These are phyloP conservation scores for Candida xyloterini DNA, from an alignment of 805 yeast species.

Conservation along the genomic window DNA sequence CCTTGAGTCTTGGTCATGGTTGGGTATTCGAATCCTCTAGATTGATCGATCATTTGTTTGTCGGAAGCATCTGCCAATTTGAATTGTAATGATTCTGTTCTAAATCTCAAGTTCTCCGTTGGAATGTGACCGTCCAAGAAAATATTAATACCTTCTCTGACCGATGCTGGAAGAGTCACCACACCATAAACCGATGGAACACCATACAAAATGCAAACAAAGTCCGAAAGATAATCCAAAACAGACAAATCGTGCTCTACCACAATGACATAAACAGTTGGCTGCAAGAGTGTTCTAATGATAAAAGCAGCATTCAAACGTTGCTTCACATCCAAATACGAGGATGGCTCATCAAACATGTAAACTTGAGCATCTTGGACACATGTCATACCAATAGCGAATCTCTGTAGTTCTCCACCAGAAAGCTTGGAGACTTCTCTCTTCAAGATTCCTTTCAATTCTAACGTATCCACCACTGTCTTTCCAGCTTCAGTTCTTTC, in stretches of 20 bases:
- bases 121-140: constrained; percentile 98
- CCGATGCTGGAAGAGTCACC: constrained; percentile 93
- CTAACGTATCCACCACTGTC: constrained; percentile 64
- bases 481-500: constrained; percentile 71
- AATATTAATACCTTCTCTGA: constrained; percentile 98
- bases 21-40: constrained; percentile 76
- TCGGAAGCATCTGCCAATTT: constrained; percentile 89
- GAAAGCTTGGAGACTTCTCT: constrained; percentile 90
- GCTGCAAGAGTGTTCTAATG: constrained; percentile 77
- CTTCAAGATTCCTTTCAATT: constrained; percentile 68
- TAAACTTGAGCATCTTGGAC: constrained; percentile 93
- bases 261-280: constrained; percentile 84
- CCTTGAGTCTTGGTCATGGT: constrained; percentile 88
- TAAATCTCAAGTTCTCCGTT: constrained; percentile 93
- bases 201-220: constrained; percentile 94
- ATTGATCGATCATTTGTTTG: constrained; percentile 68
- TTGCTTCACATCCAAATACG: constrained; percentile 97
- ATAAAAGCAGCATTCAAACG: constrained; percentile 96
- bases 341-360: constrained; percentile 99
- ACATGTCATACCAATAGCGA: constrained; percentile 96
- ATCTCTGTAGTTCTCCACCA: constrained; percentile 99
- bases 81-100: constrained; percentile 93
- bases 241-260: constrained; percentile 99
- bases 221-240: constrained; percentile 94
- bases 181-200: constrained; percentile 99